Evolutionary conservation across 495 filamentous ascomycete species (phyloP).

Genomic region (Aspergillus sparsus): DNA sequence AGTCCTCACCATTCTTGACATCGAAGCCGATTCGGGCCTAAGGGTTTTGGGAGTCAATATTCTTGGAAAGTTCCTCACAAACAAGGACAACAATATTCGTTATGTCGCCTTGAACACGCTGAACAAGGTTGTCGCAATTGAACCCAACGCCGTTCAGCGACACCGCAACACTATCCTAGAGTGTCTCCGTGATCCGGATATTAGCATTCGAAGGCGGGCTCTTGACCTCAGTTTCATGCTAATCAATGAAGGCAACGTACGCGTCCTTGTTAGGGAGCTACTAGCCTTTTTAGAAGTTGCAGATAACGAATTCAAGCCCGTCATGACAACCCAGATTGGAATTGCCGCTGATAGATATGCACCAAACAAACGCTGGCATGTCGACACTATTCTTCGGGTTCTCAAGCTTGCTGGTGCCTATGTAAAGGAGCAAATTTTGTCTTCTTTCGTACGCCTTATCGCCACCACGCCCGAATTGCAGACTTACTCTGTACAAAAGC

Average conservation of each 20-base stretch:
- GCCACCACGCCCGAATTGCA: conserved; percentile 93
- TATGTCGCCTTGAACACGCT: conserved; percentile 97
- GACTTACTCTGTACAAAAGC: conserved; percentile 93
- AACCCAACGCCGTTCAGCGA: conserved; percentile 95
- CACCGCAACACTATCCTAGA: conserved; percentile 97
- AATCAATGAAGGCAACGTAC: conserved; percentile 94
- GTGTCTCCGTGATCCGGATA: conserved; percentile 96
- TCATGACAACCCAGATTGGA: conserved; percentile 95
- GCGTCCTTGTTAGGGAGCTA: conserved; percentile 87
- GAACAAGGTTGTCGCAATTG: conserved; percentile 96
- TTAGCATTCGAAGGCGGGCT: conserved; percentile 91
- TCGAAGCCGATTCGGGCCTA: conserved; percentile 93
- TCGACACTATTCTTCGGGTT: conserved; percentile 96
- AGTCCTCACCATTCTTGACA: conserved; percentile 95
- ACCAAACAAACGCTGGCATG: conserved; percentile 96
- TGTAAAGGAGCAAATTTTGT: conserved; percentile 96
- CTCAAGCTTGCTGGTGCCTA: conserved; percentile 92
- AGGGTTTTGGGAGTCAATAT: conserved; percentile 97
- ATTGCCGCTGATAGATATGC: conserved; percentile 95
- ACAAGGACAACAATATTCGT: conserved; percentile 98
- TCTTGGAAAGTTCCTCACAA: conserved; percentile 93
- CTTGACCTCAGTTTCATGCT: conserved; percentile 96
- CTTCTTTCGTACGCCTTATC: conserved; percentile 93
- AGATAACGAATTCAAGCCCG: conserved; percentile 97
- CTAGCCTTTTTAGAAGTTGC: conserved; percentile 94